Base-by-base conservation (phyloP, 2,329 filamentous ascomycete species). In the Claviceps sp. region DNA sequence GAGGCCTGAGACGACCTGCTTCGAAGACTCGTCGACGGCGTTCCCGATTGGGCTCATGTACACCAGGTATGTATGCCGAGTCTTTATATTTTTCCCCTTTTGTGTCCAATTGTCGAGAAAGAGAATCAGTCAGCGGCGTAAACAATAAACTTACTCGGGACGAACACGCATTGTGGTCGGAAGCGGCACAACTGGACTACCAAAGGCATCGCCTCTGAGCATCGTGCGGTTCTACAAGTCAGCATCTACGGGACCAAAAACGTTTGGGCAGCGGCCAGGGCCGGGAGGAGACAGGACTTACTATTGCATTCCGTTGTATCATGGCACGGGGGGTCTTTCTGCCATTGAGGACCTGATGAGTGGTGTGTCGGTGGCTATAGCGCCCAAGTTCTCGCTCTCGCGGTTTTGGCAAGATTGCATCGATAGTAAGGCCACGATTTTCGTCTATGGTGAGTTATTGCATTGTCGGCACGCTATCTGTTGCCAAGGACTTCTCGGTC, bases 391-490 rank as follows among this genome's bases (percentile, higher is more conserved):
- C 10, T 54, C 53, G 5, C 43, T 54, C 26, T 54, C 53, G 16
- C 26, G 47, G 19, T 54, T 54, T 26, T 54, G 53, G 53, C 37
- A 50, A 22, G 53, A 54, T 24, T 54, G 50, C 17, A 50, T 54
- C 11, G 53, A 54, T 30, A 54, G 53, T 39, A 52, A 52, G 39
- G 46, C 53, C 10, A 52, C 53, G 1, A 24, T 52, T 8, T 49
- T 54, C 30, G 30, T 50, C 16, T 54, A 54, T 14, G 53, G 50
- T 54, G 48, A 43, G 43, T 54, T 14, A 1, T 22, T 17, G 10
- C 4, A 13, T 34, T 8, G 8, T 26, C 26, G 26, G 2, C 26
- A 8, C 26, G 26, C 26, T 26, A 8, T 26, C 26, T 26, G 26
- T 1, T 26, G 26, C 1, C 26, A 26, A 8, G 26, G 2, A 26